Percentiles rank a stretch among this genome's conserved stretches.
Conservation (phyloP, 2,329 filamentous ascomycete species). For the Boeremia lycopersici region DNA sequence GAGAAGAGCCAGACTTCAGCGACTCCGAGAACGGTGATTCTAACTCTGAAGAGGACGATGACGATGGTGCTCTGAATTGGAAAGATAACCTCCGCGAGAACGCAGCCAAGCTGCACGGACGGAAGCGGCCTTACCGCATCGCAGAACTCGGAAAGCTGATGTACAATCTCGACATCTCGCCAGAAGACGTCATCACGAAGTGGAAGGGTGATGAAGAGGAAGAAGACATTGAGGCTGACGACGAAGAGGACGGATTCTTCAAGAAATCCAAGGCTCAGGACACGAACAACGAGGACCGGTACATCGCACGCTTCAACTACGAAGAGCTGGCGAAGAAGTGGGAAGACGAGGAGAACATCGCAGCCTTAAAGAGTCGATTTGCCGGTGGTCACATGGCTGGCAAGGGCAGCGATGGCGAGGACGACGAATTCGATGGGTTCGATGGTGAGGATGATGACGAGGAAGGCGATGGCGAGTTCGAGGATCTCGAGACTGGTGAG, state of each 20-base stretch:
- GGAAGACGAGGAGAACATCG: constrained; percentile 78
- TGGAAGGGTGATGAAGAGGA: constrained; percentile 75
- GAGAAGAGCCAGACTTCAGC: constrained; percentile 51
- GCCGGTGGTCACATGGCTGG: constrained; percentile 68
- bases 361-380: constrained; percentile 76
- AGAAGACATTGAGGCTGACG: constrained; percentile 60
- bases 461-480: constrained; percentile 78
- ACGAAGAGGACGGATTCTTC: constrained; percentile 69
- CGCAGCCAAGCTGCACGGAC: constrained; percentile 73
- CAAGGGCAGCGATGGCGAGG: constrained; percentile 38
- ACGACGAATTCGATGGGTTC: constrained; percentile 61
- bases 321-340: constrained; percentile 82
- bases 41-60: constrained; percentile 66
- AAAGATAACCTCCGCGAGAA: constrained; percentile 84
- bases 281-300: constrained; percentile 70
- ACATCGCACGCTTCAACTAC: constrained; percentile 80
- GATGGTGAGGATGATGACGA: constrained; percentile 64
- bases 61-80: constrained; percentile 78
- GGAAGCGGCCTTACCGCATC: constrained; percentile 74
- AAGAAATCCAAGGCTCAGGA: constrained; percentile 60
- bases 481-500: constrained; percentile 83
- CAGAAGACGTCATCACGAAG: constrained; percentile 74
- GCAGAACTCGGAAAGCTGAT: constrained; percentile 84
- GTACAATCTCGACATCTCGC: constrained; percentile 81
- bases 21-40: constrained; percentile 54